phyloP scores from a whole-genome alignment of 768 basidiomycete genomes.

The Asterophora lycoperdoides region DNA sequence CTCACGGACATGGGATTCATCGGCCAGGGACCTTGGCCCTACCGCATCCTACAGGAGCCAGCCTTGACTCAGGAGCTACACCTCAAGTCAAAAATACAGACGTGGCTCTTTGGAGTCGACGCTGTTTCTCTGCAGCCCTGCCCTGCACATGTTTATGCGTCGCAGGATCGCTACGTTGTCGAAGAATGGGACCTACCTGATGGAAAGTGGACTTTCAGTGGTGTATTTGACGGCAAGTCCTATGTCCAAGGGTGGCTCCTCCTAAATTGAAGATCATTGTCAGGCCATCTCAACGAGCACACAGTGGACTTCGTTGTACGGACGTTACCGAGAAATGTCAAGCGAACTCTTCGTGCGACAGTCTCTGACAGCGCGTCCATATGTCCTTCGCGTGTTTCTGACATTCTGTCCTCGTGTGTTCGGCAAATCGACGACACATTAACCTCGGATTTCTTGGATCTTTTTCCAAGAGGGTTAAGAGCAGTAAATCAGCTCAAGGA shows the following conservation, averaged over 20 bases:
- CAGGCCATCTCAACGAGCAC: constrained; percentile 13
- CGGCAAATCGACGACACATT: constrained; percentile 37
- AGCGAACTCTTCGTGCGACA: constrained; percentile 1
- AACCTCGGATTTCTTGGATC: constrained; percentile 36
- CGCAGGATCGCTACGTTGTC: constrained; percentile 32
- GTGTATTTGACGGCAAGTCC: constrained; percentile 32
- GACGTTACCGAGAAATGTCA: constrained; percentile 6
- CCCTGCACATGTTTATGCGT: constrained; percentile 19
- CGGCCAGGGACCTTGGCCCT: constrained; percentile 50
- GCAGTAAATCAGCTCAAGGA: constrained; percentile 9
- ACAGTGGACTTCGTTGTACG: constrained; percentile 11
- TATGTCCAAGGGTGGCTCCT: background rate
- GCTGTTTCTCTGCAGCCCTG: constrained; percentile 33
- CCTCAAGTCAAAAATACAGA: constrained; percentile 31
- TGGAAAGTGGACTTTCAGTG: constrained; percentile 31
- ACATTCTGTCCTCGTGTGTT: constrained; percentile 6
- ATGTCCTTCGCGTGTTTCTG: background rate
- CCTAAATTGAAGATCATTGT: background rate
- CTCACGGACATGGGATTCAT: constrained; percentile 51
- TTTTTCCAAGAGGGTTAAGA: constrained; percentile 35
- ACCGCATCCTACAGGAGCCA: constrained; percentile 41
- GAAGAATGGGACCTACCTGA: constrained; percentile 27
- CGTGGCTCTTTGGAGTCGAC: constrained; percentile 16
- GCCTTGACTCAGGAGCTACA: constrained; percentile 35
- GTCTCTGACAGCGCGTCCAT: background rate